Percentiles rank a stretch among this genome's conserved stretches.
Conservation (phyloP, 1,139 yeast genomes). For the Suhomyces chickasaworum region DNA sequence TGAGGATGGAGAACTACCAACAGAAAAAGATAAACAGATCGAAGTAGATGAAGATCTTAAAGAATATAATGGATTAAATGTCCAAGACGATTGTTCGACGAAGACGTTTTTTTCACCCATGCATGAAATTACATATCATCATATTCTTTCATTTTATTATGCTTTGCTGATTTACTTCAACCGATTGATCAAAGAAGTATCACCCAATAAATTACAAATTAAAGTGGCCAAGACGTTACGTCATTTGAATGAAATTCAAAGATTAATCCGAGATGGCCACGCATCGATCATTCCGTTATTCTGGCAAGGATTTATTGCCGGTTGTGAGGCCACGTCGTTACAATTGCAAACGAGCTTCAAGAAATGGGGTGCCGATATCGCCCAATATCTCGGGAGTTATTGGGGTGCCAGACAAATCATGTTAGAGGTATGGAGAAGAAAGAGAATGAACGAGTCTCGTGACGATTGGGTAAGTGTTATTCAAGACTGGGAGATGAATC, state of each 20-base stretch:
- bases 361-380: conserved; percentile 80
- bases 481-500: conserved; percentile 81
- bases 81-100: conserved; percentile 17
- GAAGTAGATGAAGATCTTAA: conserved; percentile 11
- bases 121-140: conserved; percentile 81
- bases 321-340: conserved; percentile 71
- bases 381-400: conserved; percentile 76
- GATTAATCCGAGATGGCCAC: conserved; percentile 53
- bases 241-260: conserved; percentile 66
- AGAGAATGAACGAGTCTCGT: conserved; percentile 55
- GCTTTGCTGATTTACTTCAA: conserved; percentile 76
- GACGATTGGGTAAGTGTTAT: conserved; percentile 81
- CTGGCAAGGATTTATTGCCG: conserved; percentile 91
- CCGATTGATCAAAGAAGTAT: conserved; percentile 60
- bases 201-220: conserved; percentile 55
- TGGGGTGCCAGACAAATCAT: conserved; percentile 86
- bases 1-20: neutral
- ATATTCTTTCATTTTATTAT: conserved; percentile 76
- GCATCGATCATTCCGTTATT: conserved; percentile 73
- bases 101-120: conserved; percentile 50
- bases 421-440: conserved; percentile 84
- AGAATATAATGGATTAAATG: conserved; percentile 9
- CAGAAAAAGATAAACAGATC: conserved; percentile 8
- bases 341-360: conserved; percentile 67
- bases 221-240: conserved; percentile 62